Base-by-base conservation (phyloP, 164 flowering plant species). In the Stephania cephalantha region DNA sequence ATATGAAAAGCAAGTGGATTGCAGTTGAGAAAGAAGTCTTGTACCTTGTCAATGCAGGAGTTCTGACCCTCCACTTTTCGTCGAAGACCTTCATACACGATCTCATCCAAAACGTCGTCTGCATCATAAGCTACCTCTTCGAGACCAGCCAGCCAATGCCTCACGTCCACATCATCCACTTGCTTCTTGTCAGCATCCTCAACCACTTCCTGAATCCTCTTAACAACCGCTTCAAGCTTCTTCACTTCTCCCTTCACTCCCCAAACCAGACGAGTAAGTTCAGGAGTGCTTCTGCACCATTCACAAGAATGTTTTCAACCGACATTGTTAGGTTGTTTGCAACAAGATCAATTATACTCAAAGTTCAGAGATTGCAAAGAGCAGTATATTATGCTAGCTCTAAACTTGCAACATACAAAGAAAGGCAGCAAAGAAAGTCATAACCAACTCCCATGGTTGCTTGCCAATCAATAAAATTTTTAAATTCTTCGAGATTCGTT, bases 111-210 rank as follows among this genome's bases (percentile, higher is more conserved):
- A 5, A 69, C 7, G 50, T 44, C 22, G 17, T 70, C 72, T 5
- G 72, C 72, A 46, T 70, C 25, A 30, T 70, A 70, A 7, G 31
- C 55, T 9, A 25, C 55, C n/a, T 70, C 58, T 20, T 46, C 46
- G 9, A 70, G 30, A 13, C 12, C n/a, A 18, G 55, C 10, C 6
- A 70, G 20, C 72, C 72, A 46, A 17, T 13, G 12, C 17, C 18
- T 45, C 1, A 70, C 50, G n/a, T 18, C 30, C 31, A 17, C 22
- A n/a, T 70, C 58, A 70, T 11, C 48, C 11, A 15, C 15, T 46
- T 70, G 72, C 58, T 46, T 46, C 30, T 29, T 70, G 20, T 70
- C 72, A 46, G 72, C 72, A 46, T 70, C 72, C n/a, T 46, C 15
- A 5, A 68, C 45, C 44, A 29, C 44, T 9, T 25, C n/a, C 17